These are phyloP conservation scores for Halocafeteria seosinensis DNA, from an alignment of 108 stramenopile genomes.

Conservation along the genomic window DNA sequence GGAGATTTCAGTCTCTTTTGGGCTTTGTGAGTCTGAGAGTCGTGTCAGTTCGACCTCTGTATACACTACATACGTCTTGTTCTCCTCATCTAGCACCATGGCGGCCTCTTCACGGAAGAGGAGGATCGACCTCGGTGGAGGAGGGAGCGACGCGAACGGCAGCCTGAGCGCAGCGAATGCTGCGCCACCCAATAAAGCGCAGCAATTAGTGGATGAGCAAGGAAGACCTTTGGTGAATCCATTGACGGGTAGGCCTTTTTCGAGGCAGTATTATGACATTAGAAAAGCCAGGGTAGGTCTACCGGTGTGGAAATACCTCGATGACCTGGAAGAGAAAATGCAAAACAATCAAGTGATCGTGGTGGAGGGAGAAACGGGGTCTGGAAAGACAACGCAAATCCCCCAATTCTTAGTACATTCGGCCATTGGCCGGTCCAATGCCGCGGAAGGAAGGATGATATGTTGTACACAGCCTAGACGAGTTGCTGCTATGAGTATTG, in stretches of 20 bases:
- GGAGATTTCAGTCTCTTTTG: too few species aligned
- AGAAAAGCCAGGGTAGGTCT: conserved; percentile 60
- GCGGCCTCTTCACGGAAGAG: too few species aligned
- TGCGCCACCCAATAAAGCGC: too few species aligned
- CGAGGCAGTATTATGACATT: conserved; percentile 40
- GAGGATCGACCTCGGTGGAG: too few species aligned
- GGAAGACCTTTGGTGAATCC: too few species aligned
- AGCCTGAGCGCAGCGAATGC: too few species aligned
- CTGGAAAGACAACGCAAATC: conserved; percentile 77
- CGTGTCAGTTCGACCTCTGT: too few species aligned
- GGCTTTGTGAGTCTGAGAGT: too few species aligned
- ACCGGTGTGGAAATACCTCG: conserved; percentile 84
- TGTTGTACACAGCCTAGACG: conserved; percentile 97
- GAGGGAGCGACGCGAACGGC: too few species aligned
- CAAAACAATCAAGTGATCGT: conserved; percentile 71
- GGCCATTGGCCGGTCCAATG: conserved; percentile 34
- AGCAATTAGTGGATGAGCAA: too few species aligned
- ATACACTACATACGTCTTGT: too few species aligned
- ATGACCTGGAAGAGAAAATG: conserved; percentile 63
- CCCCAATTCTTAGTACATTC: conserved; percentile 81
- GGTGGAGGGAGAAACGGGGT: conserved; percentile 90
- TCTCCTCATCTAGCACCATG: too few species aligned
- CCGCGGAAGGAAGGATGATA: conserved; percentile 44
- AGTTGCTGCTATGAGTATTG: conserved; percentile 92
- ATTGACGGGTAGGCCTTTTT: conserved; percentile 58